Evolutionary conservation across 2,329 filamentous ascomycete species (phyloP).

Genomic region (Beauveria sp.): DNA sequence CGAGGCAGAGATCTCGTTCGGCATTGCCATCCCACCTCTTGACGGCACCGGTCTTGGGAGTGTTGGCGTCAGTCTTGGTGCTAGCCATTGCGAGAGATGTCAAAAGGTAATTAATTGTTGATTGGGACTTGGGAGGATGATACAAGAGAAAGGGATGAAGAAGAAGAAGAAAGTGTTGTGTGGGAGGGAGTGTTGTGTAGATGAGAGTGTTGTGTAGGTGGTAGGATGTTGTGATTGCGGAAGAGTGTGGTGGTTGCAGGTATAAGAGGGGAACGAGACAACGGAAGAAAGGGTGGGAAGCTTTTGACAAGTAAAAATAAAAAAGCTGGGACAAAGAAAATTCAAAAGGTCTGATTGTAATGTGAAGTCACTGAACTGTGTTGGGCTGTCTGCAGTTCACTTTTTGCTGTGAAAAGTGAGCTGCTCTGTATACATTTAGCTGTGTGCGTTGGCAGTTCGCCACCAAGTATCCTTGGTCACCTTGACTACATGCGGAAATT

Average conservation of each 20-base stretch:
- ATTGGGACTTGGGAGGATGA: background rate
- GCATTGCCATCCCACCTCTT: constrained; percentile 30
- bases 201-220: background rate
- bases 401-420: background rate
- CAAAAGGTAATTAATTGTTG: background rate
- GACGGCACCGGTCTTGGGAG: constrained; percentile 7
- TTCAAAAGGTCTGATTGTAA: background rate
- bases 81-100: background rate
- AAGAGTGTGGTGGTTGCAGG: background rate
- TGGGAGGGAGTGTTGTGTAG: background rate
- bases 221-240: background rate
- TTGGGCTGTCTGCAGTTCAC: background rate
- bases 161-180: background rate
- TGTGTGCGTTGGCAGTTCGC: background rate
- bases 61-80: background rate
- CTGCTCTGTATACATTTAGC: background rate
- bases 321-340: background rate
- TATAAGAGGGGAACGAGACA: background rate
- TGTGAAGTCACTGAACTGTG: background rate
- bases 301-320: background rate
- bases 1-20: constrained; percentile 32
- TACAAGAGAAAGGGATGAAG: background rate
- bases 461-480: background rate
- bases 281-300: too few species aligned
- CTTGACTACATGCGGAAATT: background rate